phyloP scores from a whole-genome alignment of 139 green algal species.

The Chlamydomonas sp. region DNA sequence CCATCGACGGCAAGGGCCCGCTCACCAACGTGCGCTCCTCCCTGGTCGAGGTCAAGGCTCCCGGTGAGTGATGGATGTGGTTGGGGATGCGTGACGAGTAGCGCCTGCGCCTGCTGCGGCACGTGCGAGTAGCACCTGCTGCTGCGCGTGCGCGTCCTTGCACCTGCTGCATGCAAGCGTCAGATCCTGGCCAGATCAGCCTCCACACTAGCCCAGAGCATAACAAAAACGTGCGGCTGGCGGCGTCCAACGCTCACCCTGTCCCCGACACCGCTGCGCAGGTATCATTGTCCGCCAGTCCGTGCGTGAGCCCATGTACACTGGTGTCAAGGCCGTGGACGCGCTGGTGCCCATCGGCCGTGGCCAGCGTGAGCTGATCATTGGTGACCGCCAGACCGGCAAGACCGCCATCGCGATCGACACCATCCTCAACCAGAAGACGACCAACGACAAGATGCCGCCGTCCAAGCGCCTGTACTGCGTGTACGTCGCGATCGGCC shows the following conservation, averaged over 20 bases:
- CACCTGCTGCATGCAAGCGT: too few relatives aligned
- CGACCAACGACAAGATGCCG: conserved; percentile 33
- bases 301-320: conserved; percentile 55
- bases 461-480: conserved; percentile 72
- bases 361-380: conserved; percentile 86
- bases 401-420: conserved; percentile 89
- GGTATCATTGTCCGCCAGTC: conserved; percentile 43
- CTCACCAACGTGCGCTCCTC: conserved; percentile 53
- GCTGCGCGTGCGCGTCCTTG: too few relatives aligned
- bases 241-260: too few relatives aligned
- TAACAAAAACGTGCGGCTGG: too few relatives aligned
- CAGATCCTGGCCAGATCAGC: too few relatives aligned
- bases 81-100: too few relatives aligned
- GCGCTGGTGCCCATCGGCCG: conserved; percentile 78
- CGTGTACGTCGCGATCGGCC: conserved; percentile 82
- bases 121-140: too few relatives aligned
- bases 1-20: conserved; percentile 80
- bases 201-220: too few relatives aligned
- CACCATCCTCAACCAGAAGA: conserved; percentile 72
- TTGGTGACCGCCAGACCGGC: conserved; percentile 85
- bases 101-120: too few relatives aligned
- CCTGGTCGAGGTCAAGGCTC: conserved; percentile 75
- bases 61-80: too few relatives aligned
- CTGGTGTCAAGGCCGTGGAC: conserved; percentile 73
- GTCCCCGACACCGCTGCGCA: not conserved